phyloP scores from a whole-genome alignment of 2,329 filamentous ascomycete genomes.

The Pseudogymnoascus sp. region DNA sequence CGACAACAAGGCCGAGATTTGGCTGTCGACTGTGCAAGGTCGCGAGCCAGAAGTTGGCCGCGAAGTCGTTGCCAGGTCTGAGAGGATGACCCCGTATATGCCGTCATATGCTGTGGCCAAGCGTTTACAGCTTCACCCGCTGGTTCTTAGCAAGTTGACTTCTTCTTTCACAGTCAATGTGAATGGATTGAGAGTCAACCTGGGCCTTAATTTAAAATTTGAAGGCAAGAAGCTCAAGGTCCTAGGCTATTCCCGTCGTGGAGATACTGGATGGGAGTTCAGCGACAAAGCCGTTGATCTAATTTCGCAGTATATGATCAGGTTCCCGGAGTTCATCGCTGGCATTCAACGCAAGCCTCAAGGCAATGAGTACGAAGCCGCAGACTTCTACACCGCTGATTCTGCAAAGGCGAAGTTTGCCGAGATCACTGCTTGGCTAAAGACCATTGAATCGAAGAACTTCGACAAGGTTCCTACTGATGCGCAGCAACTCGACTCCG shows the following conservation, averaged over 20 bases:
- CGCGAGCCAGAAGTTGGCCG: slow-evolving; percentile 77
- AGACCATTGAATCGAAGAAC: slow-evolving; percentile 79
- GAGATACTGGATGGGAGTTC: slow-evolving; percentile 87
- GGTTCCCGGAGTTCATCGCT: slow-evolving; percentile 91
- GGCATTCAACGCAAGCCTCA: slow-evolving; percentile 79
- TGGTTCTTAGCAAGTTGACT: slow-evolving; percentile 91
- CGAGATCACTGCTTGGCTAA: slow-evolving; percentile 89
- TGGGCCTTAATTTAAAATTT: slow-evolving; percentile 94
- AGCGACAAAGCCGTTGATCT: slow-evolving; percentile 74
- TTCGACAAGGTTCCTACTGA: slow-evolving; percentile 95
- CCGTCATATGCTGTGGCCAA: slow-evolving; percentile 86
- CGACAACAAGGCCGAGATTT: slow-evolving; percentile 66
- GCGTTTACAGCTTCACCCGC: slow-evolving; percentile 69
- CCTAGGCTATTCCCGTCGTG: slow-evolving; percentile 85
- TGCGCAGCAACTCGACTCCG: slow-evolving; percentile 90
- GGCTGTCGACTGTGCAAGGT: slow-evolving; percentile 61
- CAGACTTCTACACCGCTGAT: slow-evolving; percentile 72
- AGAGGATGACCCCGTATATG: slow-evolving; percentile 64
- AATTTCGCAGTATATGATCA: slow-evolving; percentile 80
- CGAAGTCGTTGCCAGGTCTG: slow-evolving; percentile 60
- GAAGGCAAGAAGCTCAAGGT: slow-evolving; percentile 94
- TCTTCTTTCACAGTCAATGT: slow-evolving; percentile 83
- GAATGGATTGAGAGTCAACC: slow-evolving; percentile 74
- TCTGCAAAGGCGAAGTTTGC: slow-evolving; percentile 74
- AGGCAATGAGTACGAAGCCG: slow-evolving; percentile 73